A percentile compares a stretch with the other conserved stretches of the same genome.
These are phyloP conservation scores for Porphyridium purpureum DNA, from an alignment of 23 red algal genomes.

Conservation along the genomic window DNA sequence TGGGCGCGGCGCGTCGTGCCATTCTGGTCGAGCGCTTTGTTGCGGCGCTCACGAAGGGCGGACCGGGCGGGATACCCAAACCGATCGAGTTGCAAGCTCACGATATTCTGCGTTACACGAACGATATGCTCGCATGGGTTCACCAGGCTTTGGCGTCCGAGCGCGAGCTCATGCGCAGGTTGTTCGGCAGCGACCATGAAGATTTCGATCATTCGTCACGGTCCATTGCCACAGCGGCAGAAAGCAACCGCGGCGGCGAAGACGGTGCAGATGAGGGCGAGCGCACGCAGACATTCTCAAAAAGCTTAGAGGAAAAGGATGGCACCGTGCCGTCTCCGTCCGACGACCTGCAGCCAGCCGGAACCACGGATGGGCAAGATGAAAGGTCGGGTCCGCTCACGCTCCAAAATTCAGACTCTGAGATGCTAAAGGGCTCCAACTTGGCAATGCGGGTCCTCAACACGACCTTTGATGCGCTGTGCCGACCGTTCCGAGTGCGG, in stretches of 20 bases:
- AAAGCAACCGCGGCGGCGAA: neutral
- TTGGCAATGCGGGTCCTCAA: constrained; percentile 47
- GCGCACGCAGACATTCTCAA: neutral
- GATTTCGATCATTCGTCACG: neutral
- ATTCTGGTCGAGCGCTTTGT: constrained; percentile 55
- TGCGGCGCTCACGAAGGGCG: constrained; percentile 39
- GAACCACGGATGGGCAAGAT: too few relatives aligned
- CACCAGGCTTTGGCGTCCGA: constrained; percentile 68
- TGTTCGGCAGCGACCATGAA: constrained; percentile 39
- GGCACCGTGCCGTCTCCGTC: too few relatives aligned
- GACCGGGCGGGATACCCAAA: constrained; percentile 28
- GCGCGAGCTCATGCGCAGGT: constrained; percentile 31
- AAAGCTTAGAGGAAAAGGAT: neutral
- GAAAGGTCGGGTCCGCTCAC: too few relatives aligned
- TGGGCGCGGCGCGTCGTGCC: constrained; percentile 45
- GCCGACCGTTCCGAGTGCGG: constrained; percentile 67
- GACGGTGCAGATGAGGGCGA: neutral
- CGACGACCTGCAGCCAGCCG: too few relatives aligned
- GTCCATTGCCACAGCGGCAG: constrained; percentile 4
- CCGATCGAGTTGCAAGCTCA: constrained; percentile 79
- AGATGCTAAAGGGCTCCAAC: too few relatives aligned
- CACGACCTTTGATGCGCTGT: constrained; percentile 70
- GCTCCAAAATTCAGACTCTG: too few relatives aligned
- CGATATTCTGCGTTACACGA: constrained; percentile 71
- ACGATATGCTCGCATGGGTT: constrained; percentile 95